Evolutionary conservation across 2,329 filamentous ascomycete species (phyloP).

Genomic region (Trichoderma cornu-damae): DNA sequence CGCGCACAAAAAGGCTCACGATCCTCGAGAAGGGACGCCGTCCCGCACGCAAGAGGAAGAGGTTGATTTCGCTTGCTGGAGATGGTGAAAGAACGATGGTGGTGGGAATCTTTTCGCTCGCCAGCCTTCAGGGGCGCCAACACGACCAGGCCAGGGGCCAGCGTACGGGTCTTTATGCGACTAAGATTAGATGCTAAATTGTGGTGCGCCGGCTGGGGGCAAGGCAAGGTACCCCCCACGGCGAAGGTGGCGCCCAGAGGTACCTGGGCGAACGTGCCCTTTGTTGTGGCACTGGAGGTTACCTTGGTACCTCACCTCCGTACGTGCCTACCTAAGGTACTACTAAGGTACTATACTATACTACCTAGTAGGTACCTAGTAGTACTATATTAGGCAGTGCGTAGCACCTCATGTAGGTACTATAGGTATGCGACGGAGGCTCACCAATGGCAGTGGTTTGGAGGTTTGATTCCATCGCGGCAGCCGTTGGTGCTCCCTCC

Average conservation of each 20-base stretch:
- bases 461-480: neutral
- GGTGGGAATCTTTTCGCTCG: slow-evolving; percentile 15
- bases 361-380: too few species aligned
- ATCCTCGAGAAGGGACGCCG: slow-evolving; percentile 7
- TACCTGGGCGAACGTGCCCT: slow-evolving; percentile 1
- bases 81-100: slow-evolving; percentile 9
- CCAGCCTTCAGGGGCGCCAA: slow-evolving; percentile 12
- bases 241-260: neutral
- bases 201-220: slow-evolving; percentile 9
- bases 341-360: too few species aligned
- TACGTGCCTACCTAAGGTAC: too few species aligned
- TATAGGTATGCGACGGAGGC: too few species aligned
- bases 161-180: slow-evolving; percentile 16
- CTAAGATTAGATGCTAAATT: slow-evolving; percentile 18
- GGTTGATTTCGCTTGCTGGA: slow-evolving; percentile 14
- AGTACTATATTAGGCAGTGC: too few species aligned
- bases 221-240: neutral
- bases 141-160: slow-evolving; percentile 13
- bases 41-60: slow-evolving; percentile 11
- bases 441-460: slow-evolving; percentile 5
- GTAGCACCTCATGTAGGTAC: too few species aligned
- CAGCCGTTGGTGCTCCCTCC: slow-evolving; percentile 1
- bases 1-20: slow-evolving; percentile 12
- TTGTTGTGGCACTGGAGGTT: neutral
- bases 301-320: too few species aligned